A percentile compares a stretch with the other conserved stretches of the same genome.
phyloP scores from a whole-genome alignment of 257 asterid genomes.

The Vinca minor region DNA sequence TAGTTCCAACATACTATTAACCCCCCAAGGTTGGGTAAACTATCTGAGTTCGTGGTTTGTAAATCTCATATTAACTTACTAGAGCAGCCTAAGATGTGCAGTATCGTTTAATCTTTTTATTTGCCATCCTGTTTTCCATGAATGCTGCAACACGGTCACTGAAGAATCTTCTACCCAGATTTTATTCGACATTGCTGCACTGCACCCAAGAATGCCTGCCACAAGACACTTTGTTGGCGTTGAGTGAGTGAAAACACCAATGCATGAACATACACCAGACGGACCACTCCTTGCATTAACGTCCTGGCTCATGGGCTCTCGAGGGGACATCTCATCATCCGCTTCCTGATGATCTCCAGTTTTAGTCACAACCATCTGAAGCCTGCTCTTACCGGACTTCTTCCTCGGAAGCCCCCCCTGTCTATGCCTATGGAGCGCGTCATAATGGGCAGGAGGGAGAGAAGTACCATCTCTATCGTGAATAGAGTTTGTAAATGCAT shows the following conservation, averaged over 20 bases:
- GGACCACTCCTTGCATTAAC: constrained; percentile 34
- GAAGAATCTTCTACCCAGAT: constrained; percentile 85
- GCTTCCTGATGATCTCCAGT: constrained; percentile 93
- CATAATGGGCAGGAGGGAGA: constrained; percentile 45
- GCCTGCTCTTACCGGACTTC: constrained; percentile 96
- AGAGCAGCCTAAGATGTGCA: constrained; percentile 87
- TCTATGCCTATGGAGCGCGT: constrained; percentile 49
- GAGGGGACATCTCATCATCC: constrained; percentile 95
- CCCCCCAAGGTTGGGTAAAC: neutral
- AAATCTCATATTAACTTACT: constrained; percentile 13
- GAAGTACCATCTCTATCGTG: constrained; percentile 46
- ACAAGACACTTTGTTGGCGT: constrained; percentile 71
- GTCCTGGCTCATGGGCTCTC: constrained; percentile 52
- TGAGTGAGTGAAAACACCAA: constrained; percentile 81
- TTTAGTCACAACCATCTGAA: constrained; percentile 66
- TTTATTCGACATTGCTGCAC: constrained; percentile 61
- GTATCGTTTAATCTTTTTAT: constrained; percentile 86
- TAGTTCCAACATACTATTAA: neutral
- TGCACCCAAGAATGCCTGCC: constrained; percentile 82
- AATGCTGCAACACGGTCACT: constrained; percentile 76
- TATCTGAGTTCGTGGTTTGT: neutral
- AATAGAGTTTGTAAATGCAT: constrained; percentile 26
- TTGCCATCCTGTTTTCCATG: constrained; percentile 87
- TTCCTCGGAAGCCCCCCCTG: constrained; percentile 52
- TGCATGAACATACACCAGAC: constrained; percentile 32